Evolutionary conservation across 495 filamentous ascomycete genomes (phyloP), one percentile per base, ranked within the genome.

Genomic region (Stereocaulon alpinum): DNA sequence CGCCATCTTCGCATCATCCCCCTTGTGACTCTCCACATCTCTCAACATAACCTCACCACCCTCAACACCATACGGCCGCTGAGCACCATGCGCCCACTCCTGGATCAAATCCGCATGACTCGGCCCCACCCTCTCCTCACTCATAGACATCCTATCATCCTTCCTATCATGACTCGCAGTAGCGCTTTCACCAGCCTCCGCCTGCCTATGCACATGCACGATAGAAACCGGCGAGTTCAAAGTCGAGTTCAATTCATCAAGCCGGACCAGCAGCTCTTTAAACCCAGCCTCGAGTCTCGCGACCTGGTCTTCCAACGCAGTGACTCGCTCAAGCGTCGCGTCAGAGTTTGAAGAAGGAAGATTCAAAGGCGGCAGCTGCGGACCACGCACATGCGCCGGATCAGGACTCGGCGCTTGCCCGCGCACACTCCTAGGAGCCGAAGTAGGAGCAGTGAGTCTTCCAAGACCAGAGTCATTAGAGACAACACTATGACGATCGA

Each of bases 221-320:
- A 44, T 44, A 15, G 17, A 40, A 12, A 49, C 47, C 7, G 56
- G 20, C 24, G 56, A 37, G 29, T 32, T 34, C 29, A 52, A 18
- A 32, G 49, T 32, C 22, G 56, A 59, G 17, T 30, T 51, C 17
- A 42, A 6, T 17, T 59, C 56, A 17, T 51, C 40, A 0, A 51
- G 34, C 27, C 34, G 40, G 20, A 40, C 56, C 7, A 40, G 34
- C 45, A 59, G 10, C 4, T 51, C 56, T 37, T 40, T 17, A 32
- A 43, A 29, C 10, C 18, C 18, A 1, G 18, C 22, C 18, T 59
- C 37, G 2, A 59, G 45, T 6, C 56, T n/a, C 17, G 45, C 40
- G 7, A 59, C 56, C 20, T 59, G 56, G 37, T 40, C 49, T 24
- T 59, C 56, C 32, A 59, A 2, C 10, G 47, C 47, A 7, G 56